Base-by-base conservation (phyloP, 768 basidiomycete species). In the Hortiboletus campestris region DNA sequence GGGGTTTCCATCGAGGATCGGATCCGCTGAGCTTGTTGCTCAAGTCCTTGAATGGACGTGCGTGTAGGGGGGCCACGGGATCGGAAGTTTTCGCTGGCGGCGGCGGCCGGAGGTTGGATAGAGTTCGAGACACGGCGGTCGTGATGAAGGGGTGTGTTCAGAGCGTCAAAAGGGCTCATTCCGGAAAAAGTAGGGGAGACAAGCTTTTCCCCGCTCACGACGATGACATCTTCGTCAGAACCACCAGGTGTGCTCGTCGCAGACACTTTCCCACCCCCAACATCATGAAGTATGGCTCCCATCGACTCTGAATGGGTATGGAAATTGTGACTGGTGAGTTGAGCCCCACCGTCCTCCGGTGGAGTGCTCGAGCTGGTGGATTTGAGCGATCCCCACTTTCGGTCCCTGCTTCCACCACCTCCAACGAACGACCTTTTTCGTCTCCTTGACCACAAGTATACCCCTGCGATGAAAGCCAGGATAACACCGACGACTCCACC, bases 401-500 rank as follows among this genome's bases (percentile, higher is more conserved):
- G 56, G n/a, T 51, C 31, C n/a, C 6, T 31, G 12, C 35, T 64
- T 6, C 69, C 68, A 36, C 63, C 65, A 67, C 75, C 77, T 44
- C 60, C 56, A 19, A 60, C 54, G 4, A 58, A 32, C 20, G 28
- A 19, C 40, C 51, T 56, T 44, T 53, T 60, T 58, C 66, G 63
- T 31, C 59, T 63, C 48, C 55, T 56, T 46, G 67, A 40, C 56
- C 61, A 69, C 35, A 76, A 57, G 35, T 67, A 73, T 35, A 75
- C 53, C 56, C 74, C 71, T 51, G 45, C 59, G 25, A 75, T 49
- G 8, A 71, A 63, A 16, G 73, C 61, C 20, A 78, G 57, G 6
- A 58, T 59, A 32, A 82, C 51, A 14, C 68, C 77, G 3, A 76
- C 62, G 2, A 73, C 19, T 2, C 74, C 80, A 6, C 81, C 84